Percentiles rank a stretch among this genome's conserved stretches.
Evolutionary conservation across 2,329 filamentous ascomycete genomes (phyloP).

Genomic region (Xylaria sp.): DNA sequence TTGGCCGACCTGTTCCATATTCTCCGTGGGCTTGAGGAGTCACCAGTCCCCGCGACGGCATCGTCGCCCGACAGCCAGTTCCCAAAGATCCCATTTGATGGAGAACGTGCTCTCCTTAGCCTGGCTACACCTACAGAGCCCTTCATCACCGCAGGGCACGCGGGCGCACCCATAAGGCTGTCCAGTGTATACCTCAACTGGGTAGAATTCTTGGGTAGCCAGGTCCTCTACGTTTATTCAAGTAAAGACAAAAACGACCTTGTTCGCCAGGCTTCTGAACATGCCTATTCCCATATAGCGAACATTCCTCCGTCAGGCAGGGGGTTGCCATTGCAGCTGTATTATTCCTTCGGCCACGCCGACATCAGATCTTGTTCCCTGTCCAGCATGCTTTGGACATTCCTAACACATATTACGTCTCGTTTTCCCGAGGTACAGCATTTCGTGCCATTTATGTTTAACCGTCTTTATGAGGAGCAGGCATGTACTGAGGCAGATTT

Average conservation of each 20-base stretch:
- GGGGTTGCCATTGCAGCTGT: neutral
- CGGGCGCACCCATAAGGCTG: neutral
- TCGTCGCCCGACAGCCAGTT: neutral
- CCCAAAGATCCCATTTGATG: conserved; percentile 6
- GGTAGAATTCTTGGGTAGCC: conserved; percentile 2
- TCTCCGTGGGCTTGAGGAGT: neutral
- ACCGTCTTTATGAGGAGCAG: conserved; percentile 19
- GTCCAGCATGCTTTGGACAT: conserved; percentile 23
- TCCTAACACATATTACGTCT: conserved; percentile 5
- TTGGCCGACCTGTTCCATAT: neutral
- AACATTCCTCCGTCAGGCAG: neutral
- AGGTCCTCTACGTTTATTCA: conserved; percentile 15
- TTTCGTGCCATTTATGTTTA: conserved; percentile 2
- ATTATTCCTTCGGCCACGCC: conserved; percentile 9
- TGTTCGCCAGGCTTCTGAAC: conserved; percentile 15
- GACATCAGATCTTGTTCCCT: conserved; percentile 15
- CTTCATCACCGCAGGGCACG: conserved; percentile 2
- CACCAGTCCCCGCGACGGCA: neutral
- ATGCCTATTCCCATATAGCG: neutral
- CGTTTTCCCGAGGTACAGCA: neutral
- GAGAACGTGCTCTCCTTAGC: conserved; percentile 15
- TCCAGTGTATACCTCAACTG: conserved; percentile 3
- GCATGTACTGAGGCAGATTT: conserved; percentile 15
- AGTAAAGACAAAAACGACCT: conserved; percentile 2
- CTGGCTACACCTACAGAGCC: conserved; percentile 19